Evolutionary conservation across 1,284 basidiomycete genomes (phyloP).

Genomic region (Coniophora puteana): DNA sequence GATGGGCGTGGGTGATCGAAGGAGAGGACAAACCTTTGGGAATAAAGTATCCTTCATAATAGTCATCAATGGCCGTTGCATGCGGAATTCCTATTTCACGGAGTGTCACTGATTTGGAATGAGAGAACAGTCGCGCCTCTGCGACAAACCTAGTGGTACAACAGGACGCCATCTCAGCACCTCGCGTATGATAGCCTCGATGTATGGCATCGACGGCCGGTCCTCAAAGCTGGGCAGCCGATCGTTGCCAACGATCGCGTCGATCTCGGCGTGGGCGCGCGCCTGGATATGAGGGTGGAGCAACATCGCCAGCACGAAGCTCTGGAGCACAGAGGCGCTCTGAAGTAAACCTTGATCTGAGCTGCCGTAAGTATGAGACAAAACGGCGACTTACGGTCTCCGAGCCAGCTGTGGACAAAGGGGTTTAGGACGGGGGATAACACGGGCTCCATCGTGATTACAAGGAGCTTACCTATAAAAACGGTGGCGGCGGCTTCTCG

Average conservation of each 20-base stretch:
- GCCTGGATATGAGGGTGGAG: constrained; percentile 32
- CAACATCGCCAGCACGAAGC: constrained; percentile 34
- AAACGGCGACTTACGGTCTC: constrained; percentile 18
- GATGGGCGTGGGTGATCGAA: not conserved
- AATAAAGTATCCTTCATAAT: constrained; percentile 25
- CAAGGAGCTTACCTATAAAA: constrained; percentile 16
- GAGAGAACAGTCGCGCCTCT: constrained; percentile 13
- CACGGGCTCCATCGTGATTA: not conserved
- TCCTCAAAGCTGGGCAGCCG: constrained; percentile 33
- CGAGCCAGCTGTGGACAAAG: constrained; percentile 22
- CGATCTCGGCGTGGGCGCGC: constrained; percentile 29
- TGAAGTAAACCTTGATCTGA: constrained; percentile 6
- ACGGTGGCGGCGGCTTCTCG: constrained; percentile 19
- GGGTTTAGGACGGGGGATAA: not conserved
- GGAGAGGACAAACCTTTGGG: constrained; percentile 22
- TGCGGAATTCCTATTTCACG: constrained; percentile 22
- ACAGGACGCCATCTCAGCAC: constrained; percentile 33
- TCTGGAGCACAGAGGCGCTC: constrained; percentile 23
- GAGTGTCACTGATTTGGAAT: constrained; percentile 8
- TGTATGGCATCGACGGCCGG: constrained; percentile 27
- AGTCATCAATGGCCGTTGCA: constrained; percentile 23
- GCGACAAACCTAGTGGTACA: constrained; percentile 23
- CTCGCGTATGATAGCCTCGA: constrained; percentile 34
- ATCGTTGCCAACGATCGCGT: constrained; percentile 25
- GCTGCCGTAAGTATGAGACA: not conserved